Base-by-base conservation (phyloP, 441 rosid species). In the Manihot esculenta region DNA sequence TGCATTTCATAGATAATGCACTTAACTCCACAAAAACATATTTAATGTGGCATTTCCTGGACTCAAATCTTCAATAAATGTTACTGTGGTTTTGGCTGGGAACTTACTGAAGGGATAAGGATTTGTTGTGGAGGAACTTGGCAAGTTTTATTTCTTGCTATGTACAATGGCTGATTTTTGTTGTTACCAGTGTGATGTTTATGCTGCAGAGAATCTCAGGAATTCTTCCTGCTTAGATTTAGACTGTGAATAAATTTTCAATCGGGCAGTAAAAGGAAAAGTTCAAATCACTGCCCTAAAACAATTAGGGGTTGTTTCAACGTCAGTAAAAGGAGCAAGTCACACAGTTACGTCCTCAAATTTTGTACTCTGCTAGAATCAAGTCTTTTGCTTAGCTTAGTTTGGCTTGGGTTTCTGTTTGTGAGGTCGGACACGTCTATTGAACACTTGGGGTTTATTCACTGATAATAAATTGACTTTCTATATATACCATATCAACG, bases 191-290 rank as follows among this genome's bases (percentile, higher is more conserved):
- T 27, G 27, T 4, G 13, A 13, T 69, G 18, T 53, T 66, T 45
- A 44, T 69, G 45, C 44, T 27, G 58, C 58, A 67, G 13, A 47
- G 65, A 47, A 38, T 41, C 6, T 59, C 24, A 59, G 33, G 64
- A 30, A 59, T 30, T 27, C 33, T 59, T 10, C 21, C 12, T 33
- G 13, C 10, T n/a, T n/a, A n/a, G n/a, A n/a, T n/a, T n/a, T n/a
- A n/a, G n/a, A n/a, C n/a, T n/a, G n/a, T n/a, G n/a, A n/a, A n/a
- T n/a, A n/a, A n/a, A n/a, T n/a, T n/a, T n/a, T n/a, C n/a, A n/a
- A n/a, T n/a, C n/a, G 35, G 35, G 35, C 35, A 30, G 35, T 30
- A 30, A 30, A 30, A 4, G 35, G 35, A 30, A 30, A 30, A 30
- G 35, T 2, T 30, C 35, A 30, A 30, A 30, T 30, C 35, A n/a